These are phyloP conservation scores for Bryoerythrophyllum caledonicum DNA, from an alignment of 225 moss, liverwort and hornwort species.

Conservation along the genomic window DNA sequence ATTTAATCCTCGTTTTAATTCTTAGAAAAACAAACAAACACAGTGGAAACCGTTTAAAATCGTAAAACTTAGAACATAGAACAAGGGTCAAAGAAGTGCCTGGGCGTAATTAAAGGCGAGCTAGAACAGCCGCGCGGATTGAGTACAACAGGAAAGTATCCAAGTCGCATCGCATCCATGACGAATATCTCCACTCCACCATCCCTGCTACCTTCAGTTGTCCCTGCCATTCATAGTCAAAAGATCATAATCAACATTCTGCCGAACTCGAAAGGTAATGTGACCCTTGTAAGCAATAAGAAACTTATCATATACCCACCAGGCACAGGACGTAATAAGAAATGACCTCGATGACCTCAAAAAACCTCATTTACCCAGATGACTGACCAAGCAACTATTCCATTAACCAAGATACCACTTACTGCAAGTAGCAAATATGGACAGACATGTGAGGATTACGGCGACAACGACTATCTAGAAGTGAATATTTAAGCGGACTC, in stretches of 20 bases:
- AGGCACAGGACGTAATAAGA: neutral
- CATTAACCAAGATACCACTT: neutral
- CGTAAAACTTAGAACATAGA: slow-evolving; percentile 6
- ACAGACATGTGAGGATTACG: neutral
- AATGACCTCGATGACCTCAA: neutral
- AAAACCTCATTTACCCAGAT: neutral
- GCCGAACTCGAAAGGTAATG: neutral
- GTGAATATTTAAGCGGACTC: neutral
- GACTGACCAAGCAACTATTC: neutral
- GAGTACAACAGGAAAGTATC: slow-evolving; percentile 87
- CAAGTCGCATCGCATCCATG: slow-evolving; percentile 55
- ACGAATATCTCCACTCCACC: slow-evolving; percentile 63
- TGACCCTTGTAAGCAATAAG: neutral
- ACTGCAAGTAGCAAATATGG: slow-evolving; percentile 1
- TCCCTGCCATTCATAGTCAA: slow-evolving; percentile 37
- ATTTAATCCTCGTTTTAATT: neutral
- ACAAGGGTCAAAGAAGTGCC: slow-evolving; percentile 58
- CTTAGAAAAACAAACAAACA: neutral
- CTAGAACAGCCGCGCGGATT: slow-evolving; percentile 90
- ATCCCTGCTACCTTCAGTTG: slow-evolving; percentile 70
- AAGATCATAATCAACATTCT: neutral
- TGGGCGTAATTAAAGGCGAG: slow-evolving; percentile 88
- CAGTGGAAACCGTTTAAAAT: neutral
- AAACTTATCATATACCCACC: neutral
- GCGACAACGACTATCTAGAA: neutral